phyloP scores from a whole-genome alignment of 176 grass and related monocot genomes.

The Sorghum bicolor region DNA sequence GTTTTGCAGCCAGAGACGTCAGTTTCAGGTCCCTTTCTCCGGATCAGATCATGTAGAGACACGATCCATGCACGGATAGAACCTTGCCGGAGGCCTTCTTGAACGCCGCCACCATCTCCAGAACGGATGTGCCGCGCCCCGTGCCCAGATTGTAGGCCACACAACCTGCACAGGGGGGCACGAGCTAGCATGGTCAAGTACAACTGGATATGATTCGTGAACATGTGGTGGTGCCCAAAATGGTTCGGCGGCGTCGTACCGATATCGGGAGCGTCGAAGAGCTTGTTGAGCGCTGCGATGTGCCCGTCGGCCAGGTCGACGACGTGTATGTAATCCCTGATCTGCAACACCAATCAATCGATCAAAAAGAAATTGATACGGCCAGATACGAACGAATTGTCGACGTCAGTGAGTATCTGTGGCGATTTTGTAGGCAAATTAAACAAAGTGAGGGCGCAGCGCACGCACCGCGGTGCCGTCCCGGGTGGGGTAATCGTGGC shows the following conservation, averaged over 20 bases:
- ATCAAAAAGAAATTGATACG: background rate
- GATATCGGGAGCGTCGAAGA: slow-evolving; percentile 56
- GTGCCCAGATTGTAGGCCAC: slow-evolving; percentile 90
- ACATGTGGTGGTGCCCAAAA: background rate
- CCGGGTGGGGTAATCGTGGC: slow-evolving; percentile 78
- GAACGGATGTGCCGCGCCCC: slow-evolving; percentile 74
- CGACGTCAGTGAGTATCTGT: background rate
- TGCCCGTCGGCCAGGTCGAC: slow-evolving; percentile 94
- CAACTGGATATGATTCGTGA: background rate
- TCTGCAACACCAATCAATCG: slow-evolving; percentile 27
- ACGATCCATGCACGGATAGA: background rate
- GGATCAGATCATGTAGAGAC: background rate
- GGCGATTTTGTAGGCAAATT: background rate
- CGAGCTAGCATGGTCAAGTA: too few relatives aligned
- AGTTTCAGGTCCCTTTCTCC: background rate
- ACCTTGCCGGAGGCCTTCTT: slow-evolving; percentile 87
- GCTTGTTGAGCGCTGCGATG: slow-evolving; percentile 74
- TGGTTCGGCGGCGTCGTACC: slow-evolving; percentile 24
- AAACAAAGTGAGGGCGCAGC: background rate
- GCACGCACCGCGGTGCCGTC: slow-evolving; percentile 69
- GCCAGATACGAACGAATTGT: background rate
- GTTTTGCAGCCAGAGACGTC: slow-evolving; percentile 41
- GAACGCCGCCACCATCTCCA: slow-evolving; percentile 87
- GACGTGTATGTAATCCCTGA: slow-evolving; percentile 94
- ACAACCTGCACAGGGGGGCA: slow-evolving; percentile 42